These are phyloP conservation scores for Mucor saturninus DNA, from an alignment of 371 early-diverging fungal genomes.

Conservation along the genomic window DNA sequence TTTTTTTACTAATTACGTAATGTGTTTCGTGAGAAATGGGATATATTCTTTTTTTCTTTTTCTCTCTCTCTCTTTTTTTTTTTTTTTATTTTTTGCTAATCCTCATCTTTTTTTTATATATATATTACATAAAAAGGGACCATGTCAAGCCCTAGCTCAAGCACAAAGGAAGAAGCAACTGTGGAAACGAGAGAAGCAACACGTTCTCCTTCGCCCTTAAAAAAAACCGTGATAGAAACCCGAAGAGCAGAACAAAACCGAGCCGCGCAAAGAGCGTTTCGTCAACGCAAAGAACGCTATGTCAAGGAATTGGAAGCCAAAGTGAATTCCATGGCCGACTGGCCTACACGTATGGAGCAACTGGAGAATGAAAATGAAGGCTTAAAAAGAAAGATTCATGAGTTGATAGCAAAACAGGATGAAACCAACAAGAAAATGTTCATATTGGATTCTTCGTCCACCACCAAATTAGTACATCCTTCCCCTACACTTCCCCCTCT, in stretches of 20 bases:
- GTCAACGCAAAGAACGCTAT: conserved; percentile 74
- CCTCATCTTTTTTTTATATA: background rate
- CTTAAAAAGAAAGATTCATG: conserved; percentile 29
- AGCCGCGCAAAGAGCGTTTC: conserved; percentile 73
- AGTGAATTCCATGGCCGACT: conserved; percentile 47
- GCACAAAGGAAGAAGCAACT: background rate
- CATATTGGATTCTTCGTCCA: background rate
- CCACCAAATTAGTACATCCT: background rate
- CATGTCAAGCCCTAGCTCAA: conserved; percentile 10
- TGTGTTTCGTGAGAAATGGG: conserved; percentile 21
- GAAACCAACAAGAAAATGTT: conserved; percentile 5
- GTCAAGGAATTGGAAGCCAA: conserved; percentile 70
- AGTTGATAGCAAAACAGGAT: conserved; percentile 26
- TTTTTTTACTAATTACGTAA: conserved; percentile 8
- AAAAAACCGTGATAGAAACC: conserved; percentile 27
- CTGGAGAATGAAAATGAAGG: conserved; percentile 42
- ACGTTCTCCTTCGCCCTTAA: conserved; percentile 22
- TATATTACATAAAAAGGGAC: background rate
- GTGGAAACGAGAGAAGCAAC: conserved; percentile 9
- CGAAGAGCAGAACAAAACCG: conserved; percentile 71
- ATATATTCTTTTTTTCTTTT: background rate
- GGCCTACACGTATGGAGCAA: conserved; percentile 33
- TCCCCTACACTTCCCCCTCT: too few species aligned
- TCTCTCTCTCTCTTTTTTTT: conserved; percentile 5
- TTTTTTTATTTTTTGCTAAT: background rate